A percentile compares a stretch with the other conserved stretches of the same genome.
Conservation (phyloP, 1,284 basidiomycete genomes). For the Melampsora medusae region DNA sequence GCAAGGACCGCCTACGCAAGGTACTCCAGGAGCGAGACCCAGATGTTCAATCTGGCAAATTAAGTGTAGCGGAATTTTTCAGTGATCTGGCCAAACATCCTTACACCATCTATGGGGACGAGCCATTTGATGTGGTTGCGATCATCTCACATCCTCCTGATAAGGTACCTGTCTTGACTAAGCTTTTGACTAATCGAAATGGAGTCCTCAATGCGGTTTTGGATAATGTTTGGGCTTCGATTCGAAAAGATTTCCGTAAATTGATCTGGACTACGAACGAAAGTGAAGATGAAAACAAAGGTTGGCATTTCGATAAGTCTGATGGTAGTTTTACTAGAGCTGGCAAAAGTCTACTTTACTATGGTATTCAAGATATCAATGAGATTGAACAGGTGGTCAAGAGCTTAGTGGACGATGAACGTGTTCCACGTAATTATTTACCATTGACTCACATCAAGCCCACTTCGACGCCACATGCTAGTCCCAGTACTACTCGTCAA, state of each 20-base stretch:
- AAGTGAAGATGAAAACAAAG: conserved; percentile 73
- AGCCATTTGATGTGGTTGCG: conserved; percentile 91
- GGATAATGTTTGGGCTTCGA: conserved; percentile 93
- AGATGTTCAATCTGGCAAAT: conserved; percentile 77
- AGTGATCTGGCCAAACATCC: conserved; percentile 67
- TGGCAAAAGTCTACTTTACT: conserved; percentile 91
- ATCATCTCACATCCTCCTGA: conserved; percentile 88
- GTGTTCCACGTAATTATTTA: conserved; percentile 82
- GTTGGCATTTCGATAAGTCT: conserved; percentile 98
- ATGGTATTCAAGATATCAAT: conserved; percentile 83
- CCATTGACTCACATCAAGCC: conserved; percentile 79
- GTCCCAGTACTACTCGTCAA: conserved; percentile 58
- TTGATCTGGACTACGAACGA: conserved; percentile 95
- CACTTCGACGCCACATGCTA: conserved; percentile 59
- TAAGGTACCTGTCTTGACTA: conserved; percentile 86
- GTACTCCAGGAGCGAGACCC: conserved; percentile 92
- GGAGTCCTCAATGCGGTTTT: conserved; percentile 90
- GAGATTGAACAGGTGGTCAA: conserved; percentile 86
- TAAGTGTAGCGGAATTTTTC: conserved; percentile 86
- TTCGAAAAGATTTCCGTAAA: conserved; percentile 89
- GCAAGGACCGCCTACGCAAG: conserved; percentile 86
- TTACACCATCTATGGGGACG: conserved; percentile 95
- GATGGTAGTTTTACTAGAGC: conserved; percentile 96
- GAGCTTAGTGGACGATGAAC: conserved; percentile 76
- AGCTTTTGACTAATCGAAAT: conserved; percentile 80